Evolutionary conservation across 257 asterid species (phyloP).

Genomic region (Leonotis leonurus): DNA sequence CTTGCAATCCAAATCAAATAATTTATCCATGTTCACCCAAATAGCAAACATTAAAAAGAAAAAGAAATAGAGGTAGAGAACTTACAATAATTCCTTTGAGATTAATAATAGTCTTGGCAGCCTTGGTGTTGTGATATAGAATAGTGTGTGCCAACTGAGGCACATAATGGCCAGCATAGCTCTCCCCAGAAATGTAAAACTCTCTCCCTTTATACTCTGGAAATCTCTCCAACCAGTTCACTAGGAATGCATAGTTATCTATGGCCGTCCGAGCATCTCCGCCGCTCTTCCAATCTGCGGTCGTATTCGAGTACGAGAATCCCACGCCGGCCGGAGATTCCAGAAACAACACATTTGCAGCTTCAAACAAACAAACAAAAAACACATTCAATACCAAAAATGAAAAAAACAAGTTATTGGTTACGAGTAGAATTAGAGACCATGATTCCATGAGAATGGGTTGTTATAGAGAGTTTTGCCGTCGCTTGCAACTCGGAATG

Average conservation of each 20-base stretch:
- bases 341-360: conserved; percentile 66
- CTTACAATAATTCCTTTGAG: conserved; percentile 81
- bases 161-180: conserved; percentile 78
- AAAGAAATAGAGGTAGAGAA: not conserved
- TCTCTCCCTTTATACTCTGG: conserved; percentile 56
- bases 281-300: conserved; percentile 25
- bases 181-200: conserved; percentile 61
- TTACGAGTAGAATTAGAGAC: too few species aligned
- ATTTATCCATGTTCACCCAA: conserved; percentile 25
- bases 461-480: conserved; percentile 78
- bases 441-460: conserved; percentile 67
- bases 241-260: conserved; percentile 46
- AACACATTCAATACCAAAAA: too few species aligned
- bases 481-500: conserved; percentile 73
- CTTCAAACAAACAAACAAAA: conserved; percentile 28
- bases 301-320: conserved; percentile 69
- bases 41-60: not conserved
- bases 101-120: conserved; percentile 42
- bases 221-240: conserved; percentile 71
- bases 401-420: too few species aligned
- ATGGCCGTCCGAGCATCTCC: conserved; percentile 57
- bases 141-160: conserved; percentile 70
- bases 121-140: conserved; percentile 39
- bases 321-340: conserved; percentile 94
- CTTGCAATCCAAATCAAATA: conserved; percentile 17